Conservation (phyloP, 257 asterid genomes). For the Solanum neorickii region DNA sequence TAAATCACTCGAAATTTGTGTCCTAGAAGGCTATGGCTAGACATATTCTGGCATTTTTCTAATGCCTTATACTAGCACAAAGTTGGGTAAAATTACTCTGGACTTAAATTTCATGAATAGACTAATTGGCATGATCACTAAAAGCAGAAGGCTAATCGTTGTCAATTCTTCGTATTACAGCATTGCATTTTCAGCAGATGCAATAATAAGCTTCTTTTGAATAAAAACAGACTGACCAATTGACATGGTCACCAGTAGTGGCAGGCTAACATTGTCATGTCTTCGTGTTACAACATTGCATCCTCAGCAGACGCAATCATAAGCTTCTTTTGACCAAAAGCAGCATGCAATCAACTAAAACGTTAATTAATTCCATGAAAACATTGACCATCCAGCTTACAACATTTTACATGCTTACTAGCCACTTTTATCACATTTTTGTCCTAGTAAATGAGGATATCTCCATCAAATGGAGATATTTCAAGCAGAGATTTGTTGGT, state of each 20-base stretch:
- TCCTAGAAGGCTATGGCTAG: not conserved
- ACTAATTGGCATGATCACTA: not conserved
- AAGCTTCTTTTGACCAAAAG: not conserved
- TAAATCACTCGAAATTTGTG: not conserved
- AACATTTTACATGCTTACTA: not conserved
- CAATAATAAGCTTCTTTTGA: not conserved
- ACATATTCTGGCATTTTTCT: not conserved
- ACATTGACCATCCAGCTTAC: not conserved
- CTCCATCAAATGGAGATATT: not conserved
- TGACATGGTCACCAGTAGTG: not conserved
- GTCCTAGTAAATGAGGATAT: not conserved
- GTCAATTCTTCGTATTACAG: not conserved
- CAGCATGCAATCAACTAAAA: not conserved
- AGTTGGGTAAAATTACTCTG: not conserved
- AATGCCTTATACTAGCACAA: not conserved
- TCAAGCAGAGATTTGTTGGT: not conserved
- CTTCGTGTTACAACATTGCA: not conserved
- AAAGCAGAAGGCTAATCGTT: not conserved
- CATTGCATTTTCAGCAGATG: not conserved
- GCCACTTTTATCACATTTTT: not conserved
- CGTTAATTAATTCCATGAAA: not conserved
- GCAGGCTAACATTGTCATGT: not conserved
- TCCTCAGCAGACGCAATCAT: not conserved
- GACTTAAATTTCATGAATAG: not conserved
- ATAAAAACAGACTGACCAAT: not conserved